These are phyloP conservation scores for Jacaranda mimosifolia DNA, from an alignment of 257 asterid species.

Conservation along the genomic window DNA sequence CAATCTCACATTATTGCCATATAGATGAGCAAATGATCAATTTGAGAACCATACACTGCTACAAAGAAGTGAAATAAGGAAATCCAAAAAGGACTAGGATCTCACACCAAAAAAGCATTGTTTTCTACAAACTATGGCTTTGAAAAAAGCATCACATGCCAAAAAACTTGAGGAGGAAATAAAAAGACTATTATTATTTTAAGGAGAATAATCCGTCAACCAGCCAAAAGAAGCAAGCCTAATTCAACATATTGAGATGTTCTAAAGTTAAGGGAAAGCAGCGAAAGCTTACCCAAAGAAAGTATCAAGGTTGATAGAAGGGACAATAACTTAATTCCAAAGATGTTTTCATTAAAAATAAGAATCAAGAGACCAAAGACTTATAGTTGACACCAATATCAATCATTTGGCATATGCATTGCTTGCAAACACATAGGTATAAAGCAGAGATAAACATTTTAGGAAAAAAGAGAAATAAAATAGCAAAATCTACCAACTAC, in stretches of 20 bases:
- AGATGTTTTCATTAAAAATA: background rate
- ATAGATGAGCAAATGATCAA: constrained; percentile 19
- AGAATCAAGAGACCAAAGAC: no score
- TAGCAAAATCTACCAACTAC: constrained; percentile 9
- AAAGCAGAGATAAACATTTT: no score
- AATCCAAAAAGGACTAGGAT: constrained; percentile 30
- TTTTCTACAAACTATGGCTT: constrained; percentile 40
- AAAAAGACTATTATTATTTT: constrained; percentile 31
- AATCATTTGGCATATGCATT: no score
- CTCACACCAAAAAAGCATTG: constrained; percentile 28
- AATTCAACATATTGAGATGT: constrained; percentile 45
- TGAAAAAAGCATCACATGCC: constrained; percentile 65
- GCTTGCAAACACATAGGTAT: no score
- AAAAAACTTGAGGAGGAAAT: constrained; percentile 64
- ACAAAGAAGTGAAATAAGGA: constrained; percentile 25
- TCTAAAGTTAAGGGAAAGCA: constrained; percentile 57
- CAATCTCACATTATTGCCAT: constrained; percentile 28
- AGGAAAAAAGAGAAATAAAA: no score
- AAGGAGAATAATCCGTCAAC: background rate
- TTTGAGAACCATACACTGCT: constrained; percentile 22
- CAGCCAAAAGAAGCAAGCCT: constrained; percentile 57
- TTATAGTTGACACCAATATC: no score
- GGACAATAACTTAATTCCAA: constrained; percentile 32
- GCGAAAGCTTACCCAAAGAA: constrained; percentile 35
- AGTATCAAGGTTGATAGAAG: constrained; percentile 23